These are phyloP conservation scores for Litchi chinensis DNA, from an alignment of 345 rosid species.

Conservation along the genomic window DNA sequence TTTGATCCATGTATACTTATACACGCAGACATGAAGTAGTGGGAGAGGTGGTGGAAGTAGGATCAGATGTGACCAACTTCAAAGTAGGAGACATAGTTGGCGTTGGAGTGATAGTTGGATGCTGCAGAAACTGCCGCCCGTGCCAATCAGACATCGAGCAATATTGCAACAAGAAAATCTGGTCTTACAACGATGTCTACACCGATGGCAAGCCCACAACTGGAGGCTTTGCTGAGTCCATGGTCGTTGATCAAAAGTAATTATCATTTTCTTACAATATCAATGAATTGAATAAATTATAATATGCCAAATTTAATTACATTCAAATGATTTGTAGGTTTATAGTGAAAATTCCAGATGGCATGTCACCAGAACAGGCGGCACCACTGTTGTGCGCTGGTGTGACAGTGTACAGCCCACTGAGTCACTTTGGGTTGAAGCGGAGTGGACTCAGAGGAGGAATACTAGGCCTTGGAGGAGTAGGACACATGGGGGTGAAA, in stretches of 20 bases:
- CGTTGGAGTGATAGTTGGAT: slow-evolving; percentile 59
- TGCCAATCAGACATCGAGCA: slow-evolving; percentile 62
- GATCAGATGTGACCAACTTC: slow-evolving; percentile 54
- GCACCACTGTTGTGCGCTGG: slow-evolving; percentile 90
- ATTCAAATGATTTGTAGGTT: slow-evolving; percentile 42
- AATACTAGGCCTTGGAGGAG: slow-evolving; percentile 91
- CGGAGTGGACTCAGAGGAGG: slow-evolving; percentile 76
- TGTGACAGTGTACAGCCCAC: slow-evolving; percentile 88
- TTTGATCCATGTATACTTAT: background rate
- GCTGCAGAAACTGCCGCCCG: slow-evolving; percentile 51
- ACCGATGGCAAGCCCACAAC: slow-evolving; percentile 55
- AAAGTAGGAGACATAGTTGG: slow-evolving; percentile 57
- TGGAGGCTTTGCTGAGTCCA: slow-evolving; percentile 57
- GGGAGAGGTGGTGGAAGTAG: slow-evolving; percentile 75
- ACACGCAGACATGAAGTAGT: slow-evolving; percentile 70
- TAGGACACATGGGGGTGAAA: slow-evolving; percentile 96
- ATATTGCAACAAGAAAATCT: slow-evolving; percentile 58
- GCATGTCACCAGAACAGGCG: slow-evolving; percentile 82
- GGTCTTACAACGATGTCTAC: slow-evolving; percentile 56
- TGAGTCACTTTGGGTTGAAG: slow-evolving; percentile 73
- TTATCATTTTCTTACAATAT: background rate
- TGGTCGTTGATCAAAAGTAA: slow-evolving; percentile 65
- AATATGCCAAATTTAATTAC: too few relatives aligned
- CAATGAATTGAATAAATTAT: too few relatives aligned
- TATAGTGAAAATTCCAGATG: slow-evolving; percentile 85